phyloP scores from a whole-genome alignment of 345 rosid species.

The Xanthoceras sorbifolium region DNA sequence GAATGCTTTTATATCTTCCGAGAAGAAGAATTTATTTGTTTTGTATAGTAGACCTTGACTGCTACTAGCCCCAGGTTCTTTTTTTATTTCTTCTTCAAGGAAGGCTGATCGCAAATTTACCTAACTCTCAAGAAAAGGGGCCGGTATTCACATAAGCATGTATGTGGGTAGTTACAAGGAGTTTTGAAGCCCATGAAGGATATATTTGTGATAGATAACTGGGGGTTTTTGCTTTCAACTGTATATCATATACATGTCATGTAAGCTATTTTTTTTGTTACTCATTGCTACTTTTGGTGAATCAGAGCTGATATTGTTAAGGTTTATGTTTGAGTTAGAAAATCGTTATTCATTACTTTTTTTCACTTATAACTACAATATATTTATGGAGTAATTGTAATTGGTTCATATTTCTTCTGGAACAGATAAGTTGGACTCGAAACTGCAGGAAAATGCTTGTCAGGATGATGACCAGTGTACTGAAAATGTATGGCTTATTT shows the following conservation, averaged over 20 bases:
- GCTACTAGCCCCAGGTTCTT: no score
- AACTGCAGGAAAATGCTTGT: slow-evolving; percentile 29
- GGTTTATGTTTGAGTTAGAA: neutral
- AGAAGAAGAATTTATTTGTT: no score
- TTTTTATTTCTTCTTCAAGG: no score
- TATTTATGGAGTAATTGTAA: neutral
- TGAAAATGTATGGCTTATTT: slow-evolving; percentile 39
- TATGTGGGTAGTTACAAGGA: no score
- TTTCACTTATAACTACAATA: neutral
- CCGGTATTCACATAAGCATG: no score
- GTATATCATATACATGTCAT: neutral
- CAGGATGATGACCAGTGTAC: slow-evolving; percentile 25
- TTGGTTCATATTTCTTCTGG: slow-evolving; percentile 14
- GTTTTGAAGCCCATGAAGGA: no score
- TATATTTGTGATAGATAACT: no score
- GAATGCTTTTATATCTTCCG: no score
- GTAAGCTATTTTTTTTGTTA: neutral
- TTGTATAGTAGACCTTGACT: no score
- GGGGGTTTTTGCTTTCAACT: no score
- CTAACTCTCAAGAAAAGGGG: no score
- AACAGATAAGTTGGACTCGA: slow-evolving; percentile 32
- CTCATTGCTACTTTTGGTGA: neutral
- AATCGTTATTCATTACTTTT: neutral
- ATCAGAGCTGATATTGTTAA: neutral
- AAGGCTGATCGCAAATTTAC: no score